A percentile compares a stretch with the other conserved stretches of the same genome.
Evolutionary conservation across 1,139 yeast genomes (phyloP).

Genomic region (Arxiozyma bovina): DNA sequence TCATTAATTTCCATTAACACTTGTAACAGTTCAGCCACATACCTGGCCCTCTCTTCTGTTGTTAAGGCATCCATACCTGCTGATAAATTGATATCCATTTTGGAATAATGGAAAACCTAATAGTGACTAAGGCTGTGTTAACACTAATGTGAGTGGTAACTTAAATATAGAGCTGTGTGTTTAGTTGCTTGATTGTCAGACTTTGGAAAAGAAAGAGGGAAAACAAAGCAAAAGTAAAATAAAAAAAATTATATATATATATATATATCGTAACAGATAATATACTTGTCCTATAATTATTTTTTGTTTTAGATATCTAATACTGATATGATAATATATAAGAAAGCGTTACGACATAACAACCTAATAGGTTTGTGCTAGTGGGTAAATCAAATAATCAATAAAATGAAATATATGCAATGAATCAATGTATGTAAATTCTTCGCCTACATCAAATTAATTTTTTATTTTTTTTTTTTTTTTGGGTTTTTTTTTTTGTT

Average conservation of each 20-base stretch:
- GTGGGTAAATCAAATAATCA: not conserved
- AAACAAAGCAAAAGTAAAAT: not conserved
- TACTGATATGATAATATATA: not conserved
- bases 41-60: constrained; percentile 28
- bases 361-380: not conserved
- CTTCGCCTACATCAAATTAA: not conserved
- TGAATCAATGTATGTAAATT: not conserved
- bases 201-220: not conserved
- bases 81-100: not conserved
- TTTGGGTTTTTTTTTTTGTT: too few relatives aligned
- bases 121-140: not conserved
- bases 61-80: constrained; percentile 25
- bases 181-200: too few relatives aligned
- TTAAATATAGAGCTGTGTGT: not conserved
- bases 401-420: too few relatives aligned
- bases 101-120: not conserved
- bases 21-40: constrained; percentile 28
- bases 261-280: not conserved
- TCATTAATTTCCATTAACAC: constrained; percentile 30
- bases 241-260: not conserved
- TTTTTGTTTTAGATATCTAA: not conserved
- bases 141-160: not conserved
- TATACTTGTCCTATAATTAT: too few relatives aligned
- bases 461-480: too few relatives aligned
- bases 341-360: not conserved